Evolutionary conservation across 495 filamentous ascomycete genomes (phyloP), one percentile per base, ranked within the genome.

Genomic region (Xylaria nigripes): DNA sequence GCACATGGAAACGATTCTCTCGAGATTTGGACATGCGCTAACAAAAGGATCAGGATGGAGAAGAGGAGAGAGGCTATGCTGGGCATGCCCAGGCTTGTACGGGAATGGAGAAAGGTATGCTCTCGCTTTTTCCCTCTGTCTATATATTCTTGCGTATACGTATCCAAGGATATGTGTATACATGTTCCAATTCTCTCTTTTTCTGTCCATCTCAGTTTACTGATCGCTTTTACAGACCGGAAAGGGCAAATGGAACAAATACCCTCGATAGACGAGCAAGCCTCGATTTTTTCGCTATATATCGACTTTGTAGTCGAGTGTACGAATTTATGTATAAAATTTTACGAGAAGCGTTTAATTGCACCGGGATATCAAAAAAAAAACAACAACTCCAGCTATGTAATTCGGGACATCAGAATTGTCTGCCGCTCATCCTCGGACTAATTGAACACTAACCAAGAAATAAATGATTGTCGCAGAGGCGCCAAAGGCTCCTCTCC

Each of bases 51-150:
- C 60, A 84, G 86, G 68, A 79, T 97, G 75, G 91, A 95, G 69
- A 82, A 85, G 74, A 81, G 90, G 68, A 86, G 84, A 78, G 77
- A 87, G 70, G 93, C 93, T 48, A 97, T 98, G 90, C 66, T 88
- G 74, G 84, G 81, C 53, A 98, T 98, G 93, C 89, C 90, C 57
- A 78, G 84, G 63, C 80, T 96, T 74, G 84, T 98, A 61, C 76
- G 86, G 69, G 75, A 85, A 71, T 98, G 93, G 94, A 93, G 95
- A 74, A 83, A 89, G 85, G 90, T 93, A 69, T 68, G 80, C 15
- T 36, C 6, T 36, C 3, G 5, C 36, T 16, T 3, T 18, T 40
- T 2, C 18, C 36, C n/a, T n/a, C n/a, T n/a, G 21, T 45, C 9
- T 7, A 45, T 7, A 57, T 48, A 41, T 45, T 12, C 32, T 13